Evolutionary conservation across 495 filamentous ascomycete genomes (phyloP).

Genomic region (Trichocladium antarcticum): DNA sequence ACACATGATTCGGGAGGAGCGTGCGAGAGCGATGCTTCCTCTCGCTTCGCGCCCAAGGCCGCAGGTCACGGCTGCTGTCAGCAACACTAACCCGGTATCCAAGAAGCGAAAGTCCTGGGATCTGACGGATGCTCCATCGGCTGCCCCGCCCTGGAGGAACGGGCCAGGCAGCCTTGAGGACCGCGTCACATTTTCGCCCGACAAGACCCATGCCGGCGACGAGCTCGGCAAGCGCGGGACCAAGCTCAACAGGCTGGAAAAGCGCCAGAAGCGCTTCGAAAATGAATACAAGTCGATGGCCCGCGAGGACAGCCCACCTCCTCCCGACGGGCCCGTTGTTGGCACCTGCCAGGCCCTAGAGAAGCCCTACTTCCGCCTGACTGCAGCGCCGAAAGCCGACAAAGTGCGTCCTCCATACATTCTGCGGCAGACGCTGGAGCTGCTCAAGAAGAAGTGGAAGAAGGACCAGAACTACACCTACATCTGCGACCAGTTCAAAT

Average conservation of each 20-base stretch:
- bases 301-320: conserved; percentile 49
- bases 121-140: conserved; percentile 13
- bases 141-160: conserved; percentile 60
- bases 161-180: conserved; percentile 60
- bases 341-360: conserved; percentile 77
- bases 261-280: conserved; percentile 79
- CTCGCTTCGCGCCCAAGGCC: conserved; percentile 4
- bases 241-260: conserved; percentile 86
- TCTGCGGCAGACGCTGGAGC: conserved; percentile 69
- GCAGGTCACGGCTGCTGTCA: not conserved
- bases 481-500: conserved; percentile 99
- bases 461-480: conserved; percentile 89
- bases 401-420: conserved; percentile 77
- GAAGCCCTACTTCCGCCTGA: conserved; percentile 91
- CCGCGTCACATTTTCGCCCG: conserved; percentile 53
- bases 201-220: conserved; percentile 46
- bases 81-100: conserved; percentile 9
- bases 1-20: conserved; percentile 67
- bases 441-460: conserved; percentile 90
- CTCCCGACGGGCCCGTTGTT: conserved; percentile 65
- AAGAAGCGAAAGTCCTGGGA: conserved; percentile 80
- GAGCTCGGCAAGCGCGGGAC: conserved; percentile 44
- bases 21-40: conserved; percentile 30
- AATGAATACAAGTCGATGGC: conserved; percentile 48
- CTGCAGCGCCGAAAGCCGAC: conserved; percentile 72